phyloP scores from a whole-genome alignment of 2,329 filamentous ascomycete species.

The Cladophialophora psammophila region DNA sequence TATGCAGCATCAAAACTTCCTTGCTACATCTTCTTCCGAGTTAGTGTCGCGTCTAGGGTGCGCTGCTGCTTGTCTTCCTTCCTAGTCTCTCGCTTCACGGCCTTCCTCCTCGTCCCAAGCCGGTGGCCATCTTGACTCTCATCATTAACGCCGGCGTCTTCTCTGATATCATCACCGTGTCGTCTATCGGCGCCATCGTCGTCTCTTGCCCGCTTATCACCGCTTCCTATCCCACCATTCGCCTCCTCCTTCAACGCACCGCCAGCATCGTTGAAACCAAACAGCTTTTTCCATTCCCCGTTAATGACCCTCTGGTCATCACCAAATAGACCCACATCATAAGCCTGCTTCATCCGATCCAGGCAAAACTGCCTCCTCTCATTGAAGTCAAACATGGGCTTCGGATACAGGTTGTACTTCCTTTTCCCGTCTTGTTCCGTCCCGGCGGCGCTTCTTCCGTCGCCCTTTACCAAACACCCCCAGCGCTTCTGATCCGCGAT shows the following conservation, averaged over 20 bases:
- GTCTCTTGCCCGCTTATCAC: conserved; percentile 28
- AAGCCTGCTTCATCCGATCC: conserved; percentile 73
- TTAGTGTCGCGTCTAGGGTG: conserved; percentile 30
- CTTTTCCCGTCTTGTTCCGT: conserved; percentile 42
- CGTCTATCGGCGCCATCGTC: not conserved
- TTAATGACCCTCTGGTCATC: conserved; percentile 67
- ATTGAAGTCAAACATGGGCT: conserved; percentile 79
- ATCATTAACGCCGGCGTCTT: conserved; percentile 23
- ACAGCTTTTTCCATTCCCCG: conserved; percentile 63
- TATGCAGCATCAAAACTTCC: not conserved
- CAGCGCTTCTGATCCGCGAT: conserved; percentile 73
- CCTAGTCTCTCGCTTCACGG: conserved; percentile 10
- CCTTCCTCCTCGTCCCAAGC: conserved; percentile 7
- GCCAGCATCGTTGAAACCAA: conserved; percentile 53
- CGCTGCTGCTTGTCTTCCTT: conserved; percentile 24
- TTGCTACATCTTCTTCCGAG: conserved; percentile 8
- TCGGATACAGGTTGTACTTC: conserved; percentile 65
- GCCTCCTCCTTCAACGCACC: conserved; percentile 42
- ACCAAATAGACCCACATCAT: conserved; percentile 69
- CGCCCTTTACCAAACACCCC: conserved; percentile 66
- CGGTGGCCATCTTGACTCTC: conserved; percentile 14
- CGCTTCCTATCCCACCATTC: conserved; percentile 21
- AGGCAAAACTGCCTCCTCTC: conserved; percentile 69
- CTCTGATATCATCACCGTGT: conserved; percentile 23
- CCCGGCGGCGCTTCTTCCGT: conserved; percentile 47